Evolutionary conservation across 257 asterid genomes (phyloP).

Genomic region (Coffea canephora): DNA sequence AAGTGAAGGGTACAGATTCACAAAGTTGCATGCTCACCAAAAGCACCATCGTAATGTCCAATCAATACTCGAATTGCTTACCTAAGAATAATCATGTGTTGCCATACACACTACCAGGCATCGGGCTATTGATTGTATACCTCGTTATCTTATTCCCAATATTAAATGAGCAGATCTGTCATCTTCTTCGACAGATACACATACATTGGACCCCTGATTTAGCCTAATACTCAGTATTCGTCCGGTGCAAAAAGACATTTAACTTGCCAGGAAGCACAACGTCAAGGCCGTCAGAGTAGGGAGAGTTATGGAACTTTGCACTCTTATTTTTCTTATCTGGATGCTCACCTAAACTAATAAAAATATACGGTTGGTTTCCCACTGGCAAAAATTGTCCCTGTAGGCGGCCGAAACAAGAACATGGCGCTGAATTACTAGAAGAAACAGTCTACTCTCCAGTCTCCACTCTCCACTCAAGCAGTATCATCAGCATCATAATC

Average conservation of each 20-base stretch:
- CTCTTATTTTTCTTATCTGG: slow-evolving; percentile 5
- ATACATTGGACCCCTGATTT: neutral
- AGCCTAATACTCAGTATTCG: neutral
- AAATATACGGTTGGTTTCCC: neutral
- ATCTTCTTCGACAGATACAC: slow-evolving; percentile 5
- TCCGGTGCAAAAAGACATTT: neutral
- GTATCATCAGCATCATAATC: neutral
- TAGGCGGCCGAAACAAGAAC: slow-evolving; percentile 1
- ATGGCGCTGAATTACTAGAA: slow-evolving; percentile 8
- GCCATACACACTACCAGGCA: neutral
- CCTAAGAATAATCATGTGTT: neutral
- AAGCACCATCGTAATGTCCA: too few relatives aligned
- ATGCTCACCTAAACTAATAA: neutral
- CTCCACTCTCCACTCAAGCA: slow-evolving; percentile 7
- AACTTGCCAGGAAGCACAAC: neutral
- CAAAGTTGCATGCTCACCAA: too few relatives aligned
- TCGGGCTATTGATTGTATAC: neutral
- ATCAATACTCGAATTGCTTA: neutral
- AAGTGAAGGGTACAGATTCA: too few relatives aligned
- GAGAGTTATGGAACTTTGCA: neutral
- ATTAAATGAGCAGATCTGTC: slow-evolving; percentile 24
- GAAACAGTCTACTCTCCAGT: neutral
- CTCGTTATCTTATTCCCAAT: neutral
- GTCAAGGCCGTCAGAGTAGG: neutral
- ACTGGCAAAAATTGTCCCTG: neutral